Base-by-base conservation (phyloP, 1,284 basidiomycete species). In the Anthracocystis walkeri region DNA sequence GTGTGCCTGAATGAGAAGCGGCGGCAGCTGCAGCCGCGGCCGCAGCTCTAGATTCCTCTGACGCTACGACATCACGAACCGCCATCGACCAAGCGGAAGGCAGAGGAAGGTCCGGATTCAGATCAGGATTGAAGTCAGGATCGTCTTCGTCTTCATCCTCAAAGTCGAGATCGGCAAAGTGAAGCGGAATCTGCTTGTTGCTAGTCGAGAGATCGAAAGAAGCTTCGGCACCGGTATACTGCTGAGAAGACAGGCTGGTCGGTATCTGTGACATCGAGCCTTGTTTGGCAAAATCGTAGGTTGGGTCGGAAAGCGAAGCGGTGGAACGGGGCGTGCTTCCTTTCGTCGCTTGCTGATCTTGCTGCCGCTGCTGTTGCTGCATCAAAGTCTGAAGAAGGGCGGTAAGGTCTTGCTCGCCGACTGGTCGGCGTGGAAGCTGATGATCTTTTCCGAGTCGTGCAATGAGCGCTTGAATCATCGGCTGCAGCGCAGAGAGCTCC, bases 91-190 rank as follows among this genome's bases (percentile, higher is more conserved):
- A 81, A 16, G 79, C 79, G 3, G 75, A 68, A 10, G 74, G 64
- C 23, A 76, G 54, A 16, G 78, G 78, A 44, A 77, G 64, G 25
- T 76, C 63, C 7, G 74, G 69, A 25, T 76, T 76, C 23, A 76
- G 48, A 38, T 76, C 69, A 16, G 74, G 74, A 23, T 76, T 76
- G 56, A 79, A 79, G 55, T 79, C 77, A 1, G 77, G 77, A 57
- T 81, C 79, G 50, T 81, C 79, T 33, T 63, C 69, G 27, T 81
- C 79, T 46, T 81, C 79, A 7, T 80, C 79, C 31, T 81, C 79
- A 40, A 79, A 76, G 38, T 67, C 66, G 4, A 79, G 70, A 40
- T 79, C 75, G 23, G 75, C 75, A 58, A 81, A 79, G 27, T 69
- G 42, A 21, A 76, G 55, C 31, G 69, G 44, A 20, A 55, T 57